Evolutionary conservation across 2,329 filamentous ascomycete species (phyloP).

Genomic region (Xylaria sp.): DNA sequence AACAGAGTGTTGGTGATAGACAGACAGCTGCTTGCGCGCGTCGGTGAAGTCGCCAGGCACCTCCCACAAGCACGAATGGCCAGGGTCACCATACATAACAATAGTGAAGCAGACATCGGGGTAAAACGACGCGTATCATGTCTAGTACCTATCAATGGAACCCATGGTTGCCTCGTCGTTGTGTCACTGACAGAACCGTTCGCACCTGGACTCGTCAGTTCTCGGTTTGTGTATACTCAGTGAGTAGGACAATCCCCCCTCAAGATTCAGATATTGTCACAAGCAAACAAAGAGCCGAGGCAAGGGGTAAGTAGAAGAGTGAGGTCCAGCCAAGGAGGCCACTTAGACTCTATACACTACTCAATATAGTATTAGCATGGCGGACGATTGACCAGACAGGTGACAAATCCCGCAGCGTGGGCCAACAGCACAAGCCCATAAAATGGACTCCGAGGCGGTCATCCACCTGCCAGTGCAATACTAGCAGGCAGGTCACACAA

Average conservation of each 20-base stretch:
- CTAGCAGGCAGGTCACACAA: neutral
- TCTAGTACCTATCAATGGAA: neutral
- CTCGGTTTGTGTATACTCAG: neutral
- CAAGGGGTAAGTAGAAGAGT: constrained; percentile 1
- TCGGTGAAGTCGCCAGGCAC: too few species aligned
- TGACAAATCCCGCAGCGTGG: constrained; percentile 24
- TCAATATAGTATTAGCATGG: too few species aligned
- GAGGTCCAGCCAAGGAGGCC: neutral
- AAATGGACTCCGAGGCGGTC: neutral
- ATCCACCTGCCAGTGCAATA: neutral
- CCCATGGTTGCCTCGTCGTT: neutral
- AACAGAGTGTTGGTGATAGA: too few species aligned
- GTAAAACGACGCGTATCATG: too few species aligned
- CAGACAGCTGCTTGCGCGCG: too few species aligned
- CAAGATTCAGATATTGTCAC: constrained; percentile 1
- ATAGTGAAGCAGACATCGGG: too few species aligned
- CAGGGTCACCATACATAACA: too few species aligned
- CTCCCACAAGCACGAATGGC: too few species aligned
- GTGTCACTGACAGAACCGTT: neutral
- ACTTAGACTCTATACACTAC: too few species aligned
- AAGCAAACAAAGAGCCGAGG: constrained; percentile 21
- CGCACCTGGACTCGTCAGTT: neutral
- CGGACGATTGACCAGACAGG: neutral
- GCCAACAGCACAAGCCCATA: neutral
- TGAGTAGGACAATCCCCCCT: neutral